Evolutionary conservation across 306 rosid genomes (phyloP), one percentile per base, ranked within the genome.

Genomic region (Cercis canadensis): DNA sequence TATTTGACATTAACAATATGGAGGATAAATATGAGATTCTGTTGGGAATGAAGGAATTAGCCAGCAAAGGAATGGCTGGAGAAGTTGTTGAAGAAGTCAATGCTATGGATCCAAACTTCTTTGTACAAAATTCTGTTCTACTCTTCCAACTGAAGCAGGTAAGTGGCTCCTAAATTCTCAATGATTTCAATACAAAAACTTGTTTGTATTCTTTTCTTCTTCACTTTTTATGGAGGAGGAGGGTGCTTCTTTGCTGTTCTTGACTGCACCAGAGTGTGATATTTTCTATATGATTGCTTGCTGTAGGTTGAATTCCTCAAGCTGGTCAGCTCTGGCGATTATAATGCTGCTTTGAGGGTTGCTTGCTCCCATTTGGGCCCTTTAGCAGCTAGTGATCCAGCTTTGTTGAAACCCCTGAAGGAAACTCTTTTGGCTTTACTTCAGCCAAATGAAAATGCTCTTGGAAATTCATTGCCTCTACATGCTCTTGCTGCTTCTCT

Each of bases 101-200:
- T 67, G 77, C 83, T 47, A 54, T 95, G 45, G 99, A 89, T 79
- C 87, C 92, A 10, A 83, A 83, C 41, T 87, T 91, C 85, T 95
- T 95, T 58, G 78, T 60, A 39, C 96, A 89, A 76, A 91, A 91
- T 74, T 82, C 91, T 54, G 82, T 79, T 78, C 79, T 95, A 65
- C 87, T 95, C 61, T 95, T 95, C 84, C 95, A 95, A 81, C 96
- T 95, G 61, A 91, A 91, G 87, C 99, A 95, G 91, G 96, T 87
- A 57, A 76, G 69, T 81, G 41, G 67, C 31, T 72, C 65, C 19
- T 74, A 69, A 67, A 53, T 43, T 44, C 36, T 45, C 76, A 43
- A 8, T 67, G 39, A 61, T 62, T 61, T 50, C 71, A 39, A 44
- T 9, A 11, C 36, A 16, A 24, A 55, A 46, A 51, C 37, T 29